phyloP scores from a whole-genome alignment of 805 yeast species.

The Saccharomycopsis sp. region DNA sequence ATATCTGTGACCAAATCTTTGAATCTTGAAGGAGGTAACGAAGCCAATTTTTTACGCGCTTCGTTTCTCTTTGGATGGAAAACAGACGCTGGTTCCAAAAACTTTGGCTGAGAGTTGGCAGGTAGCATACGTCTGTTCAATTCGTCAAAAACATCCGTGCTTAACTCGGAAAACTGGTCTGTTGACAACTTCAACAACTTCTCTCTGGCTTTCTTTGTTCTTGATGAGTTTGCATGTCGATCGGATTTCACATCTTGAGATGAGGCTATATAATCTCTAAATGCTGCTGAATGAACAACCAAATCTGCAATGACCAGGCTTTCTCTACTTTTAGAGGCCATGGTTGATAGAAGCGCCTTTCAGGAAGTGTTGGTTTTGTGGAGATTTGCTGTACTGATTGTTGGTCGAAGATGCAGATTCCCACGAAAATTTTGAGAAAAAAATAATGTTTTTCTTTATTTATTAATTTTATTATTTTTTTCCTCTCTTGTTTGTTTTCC shows the following conservation, averaged over 20 bases:
- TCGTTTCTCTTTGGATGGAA: constrained; percentile 94
- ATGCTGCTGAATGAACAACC: constrained; percentile 11
- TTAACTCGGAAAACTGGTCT: constrained; percentile 78
- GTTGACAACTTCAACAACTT: constrained; percentile 72
- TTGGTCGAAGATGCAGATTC: no score
- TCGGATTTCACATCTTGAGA: constrained; percentile 18
- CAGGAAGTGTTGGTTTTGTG: no score
- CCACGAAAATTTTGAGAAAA: no score
- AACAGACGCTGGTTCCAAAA: constrained; percentile 55
- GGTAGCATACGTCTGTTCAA: constrained; percentile 60
- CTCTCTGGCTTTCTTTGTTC: constrained; percentile 78
- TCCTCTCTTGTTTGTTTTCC: no score
- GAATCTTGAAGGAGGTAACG: constrained; percentile 73
- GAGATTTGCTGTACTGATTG: no score
- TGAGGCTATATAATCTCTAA: constrained; percentile 10
- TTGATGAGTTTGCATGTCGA: constrained; percentile 25
- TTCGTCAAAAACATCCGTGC: constrained; percentile 94
- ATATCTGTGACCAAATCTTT: constrained; percentile 88
- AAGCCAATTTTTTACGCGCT: constrained; percentile 85
- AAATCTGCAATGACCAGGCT: constrained; percentile 12
- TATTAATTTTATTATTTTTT: no score
- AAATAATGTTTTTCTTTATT: no score
- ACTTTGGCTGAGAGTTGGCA: constrained; percentile 37
- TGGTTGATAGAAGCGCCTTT: no score
- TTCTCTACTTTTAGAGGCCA: no score